A percentile compares a stretch with the other conserved stretches of the same genome.
Conservation (phyloP, 306 rosid species). For the Cicer pinnatifidum region DNA sequence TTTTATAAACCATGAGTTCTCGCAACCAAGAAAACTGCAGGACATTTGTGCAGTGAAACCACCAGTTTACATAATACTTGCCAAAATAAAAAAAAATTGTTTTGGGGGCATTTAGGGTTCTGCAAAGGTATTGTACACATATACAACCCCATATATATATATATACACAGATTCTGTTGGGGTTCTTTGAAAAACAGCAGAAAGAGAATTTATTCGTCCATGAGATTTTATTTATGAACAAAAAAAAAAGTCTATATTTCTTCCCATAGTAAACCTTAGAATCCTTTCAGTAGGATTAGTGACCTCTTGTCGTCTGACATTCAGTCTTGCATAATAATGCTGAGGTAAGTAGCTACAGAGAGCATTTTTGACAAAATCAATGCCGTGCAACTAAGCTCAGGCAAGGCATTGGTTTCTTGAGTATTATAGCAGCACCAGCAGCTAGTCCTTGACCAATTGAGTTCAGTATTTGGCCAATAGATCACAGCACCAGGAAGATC, state of each 20-base stretch:
- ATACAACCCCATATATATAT: conserved; percentile 10
- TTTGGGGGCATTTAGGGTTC: conserved; percentile 16
- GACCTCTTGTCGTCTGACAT: background rate
- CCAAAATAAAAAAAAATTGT: background rate
- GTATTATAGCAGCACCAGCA: conserved; percentile 31
- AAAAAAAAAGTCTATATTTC: no score
- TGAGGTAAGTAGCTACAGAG: conserved; percentile 15
- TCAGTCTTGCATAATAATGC: conserved; percentile 4
- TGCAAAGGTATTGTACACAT: background rate
- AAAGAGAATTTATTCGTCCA: no score
- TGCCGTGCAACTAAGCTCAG: background rate
- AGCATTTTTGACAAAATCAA: conserved; percentile 9
- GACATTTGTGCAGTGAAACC: conserved; percentile 21
- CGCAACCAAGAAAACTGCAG: conserved; percentile 10
- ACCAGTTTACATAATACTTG: conserved; percentile 36
- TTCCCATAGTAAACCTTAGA: no score
- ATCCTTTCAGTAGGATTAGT: no score
- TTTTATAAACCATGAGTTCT: conserved; percentile 30
- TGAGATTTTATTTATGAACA: no score
- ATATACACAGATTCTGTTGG: conserved; percentile 3
- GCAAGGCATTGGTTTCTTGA: conserved; percentile 36
- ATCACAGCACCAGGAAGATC: conserved; percentile 41
- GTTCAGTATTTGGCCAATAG: conserved; percentile 39
- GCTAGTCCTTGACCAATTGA: conserved; percentile 27
- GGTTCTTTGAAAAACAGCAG: no score